Evolutionary conservation across 306 rosid genomes (phyloP), one percentile per base, ranked within the genome.

Genomic region (Boehmeria nivea): DNA sequence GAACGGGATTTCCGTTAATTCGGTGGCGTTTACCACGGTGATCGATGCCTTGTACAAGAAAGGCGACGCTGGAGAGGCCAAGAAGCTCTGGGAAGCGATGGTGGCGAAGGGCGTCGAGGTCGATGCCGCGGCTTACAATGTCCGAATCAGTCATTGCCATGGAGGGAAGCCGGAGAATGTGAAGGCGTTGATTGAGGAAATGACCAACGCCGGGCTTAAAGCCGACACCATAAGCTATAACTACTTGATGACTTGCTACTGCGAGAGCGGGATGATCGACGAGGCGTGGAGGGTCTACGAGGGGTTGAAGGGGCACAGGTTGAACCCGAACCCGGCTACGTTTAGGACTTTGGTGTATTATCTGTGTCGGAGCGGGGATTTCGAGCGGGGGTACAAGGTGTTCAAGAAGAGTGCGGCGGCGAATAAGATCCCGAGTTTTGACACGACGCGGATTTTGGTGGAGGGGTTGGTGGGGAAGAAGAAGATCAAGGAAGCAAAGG

Each of bases 371-470:
- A 63, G 22, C 57, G 94, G 40, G 44, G 60, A 72, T 61, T 74
- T 54, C 52, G 84, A 72, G 59, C 60, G 51, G 38, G 94, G 76
- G 53, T 74, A 76, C 22, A 50, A 49, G 61, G 47, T 81, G 66
- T 85, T 78, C 72, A 71, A 81, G 82, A 76, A 61, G 71, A 85
- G 94, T 51, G 88, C 71, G 67, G 61, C 49, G 74, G 26, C 67
- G 70, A 65, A 66, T 47, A 85, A 60, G 76, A 74, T 85, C 51
- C 94, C 88, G 0, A 83, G 78, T 66, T 74, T 85, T 45, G 62
- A 37, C 54, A 78, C 88, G 1, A 11, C 72, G 78, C 75, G 61
- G 75, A 3, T 14, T 66, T 72, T 85, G 78, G 83, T 57, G 3
- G 83, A 81, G 48, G 88, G 88, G 14, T 59, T 85, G 36, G 78